Evolutionary conservation across 805 yeast species (phyloP), one percentile per base, ranked within the genome.

Genomic region (Metschnikowia colocasiae): DNA sequence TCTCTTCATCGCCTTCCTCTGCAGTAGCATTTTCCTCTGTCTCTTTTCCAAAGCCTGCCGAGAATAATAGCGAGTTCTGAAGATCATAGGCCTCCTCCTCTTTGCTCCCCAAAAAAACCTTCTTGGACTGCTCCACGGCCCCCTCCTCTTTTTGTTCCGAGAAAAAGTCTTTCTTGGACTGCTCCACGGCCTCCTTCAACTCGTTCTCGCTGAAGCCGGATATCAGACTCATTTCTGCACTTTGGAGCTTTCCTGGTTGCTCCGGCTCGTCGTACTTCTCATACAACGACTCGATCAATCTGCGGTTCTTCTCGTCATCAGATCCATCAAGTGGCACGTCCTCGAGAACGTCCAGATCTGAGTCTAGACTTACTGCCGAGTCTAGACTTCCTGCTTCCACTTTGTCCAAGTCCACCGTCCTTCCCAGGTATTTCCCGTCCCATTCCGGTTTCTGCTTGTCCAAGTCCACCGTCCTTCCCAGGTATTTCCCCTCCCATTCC

Each of bases 91-190:
- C 12, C 16, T 16, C 20, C 22, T 40, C 27, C 22, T 22, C 19
- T 5, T n/a, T n/a, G n/a, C n/a, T n/a, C n/a, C n/a, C n/a, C n/a
- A 22, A 43, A 29, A 71, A 70, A 31, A 79, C 82, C 45, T 60
- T 55, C 48, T 75, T 74, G 2, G 80, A 76, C 31, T 63, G 67
- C 41, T 71, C 76, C 34, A 80, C 72, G 0, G 86, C 84, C 33
- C 57, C 56, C 48, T 64, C 62, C 26, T n/a, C n/a, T n/a, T 52
- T 44, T 12, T 57, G 18, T 15, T 39, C 34, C 19, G 15, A 9
- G 8, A 22, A 43, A 29, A 71, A 70, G 31, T 80, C 82, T 45
- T 60, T 55, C 48, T 75, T 74, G 2, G 80, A 76, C 31, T 63
- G 67, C 41, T 71, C 76, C 34, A 80, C 72, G 0, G 86, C 84